Conservation (phyloP, 257 asterid species). For the Scutellaria galericulata region DNA sequence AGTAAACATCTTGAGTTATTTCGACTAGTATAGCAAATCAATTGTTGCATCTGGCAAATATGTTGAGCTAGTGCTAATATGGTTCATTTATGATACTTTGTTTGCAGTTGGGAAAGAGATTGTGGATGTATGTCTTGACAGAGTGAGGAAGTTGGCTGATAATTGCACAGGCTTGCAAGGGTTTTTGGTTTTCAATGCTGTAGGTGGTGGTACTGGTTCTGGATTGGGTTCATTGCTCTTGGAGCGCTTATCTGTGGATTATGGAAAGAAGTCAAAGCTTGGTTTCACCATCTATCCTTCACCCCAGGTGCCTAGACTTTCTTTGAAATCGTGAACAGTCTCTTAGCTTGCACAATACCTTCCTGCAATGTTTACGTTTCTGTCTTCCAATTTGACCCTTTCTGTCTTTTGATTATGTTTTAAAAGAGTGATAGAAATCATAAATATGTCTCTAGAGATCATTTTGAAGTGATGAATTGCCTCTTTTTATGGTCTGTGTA, state of each 20-base stretch:
- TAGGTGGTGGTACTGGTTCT: conserved; percentile 96
- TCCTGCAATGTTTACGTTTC: neutral
- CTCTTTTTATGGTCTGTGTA: too few species aligned
- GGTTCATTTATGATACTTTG: conserved; percentile 5
- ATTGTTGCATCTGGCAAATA: conserved; percentile 20
- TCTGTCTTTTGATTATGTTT: neutral
- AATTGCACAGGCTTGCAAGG: conserved; percentile 98
- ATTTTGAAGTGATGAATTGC: neutral
- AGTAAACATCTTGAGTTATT: neutral
- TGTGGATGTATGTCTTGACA: conserved; percentile 85
- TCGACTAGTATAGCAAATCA: neutral
- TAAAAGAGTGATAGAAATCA: neutral
- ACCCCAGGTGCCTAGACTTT: conserved; percentile 44
- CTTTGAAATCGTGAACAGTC: neutral
- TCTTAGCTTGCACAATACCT: neutral
- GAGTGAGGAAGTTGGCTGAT: conserved; percentile 94
- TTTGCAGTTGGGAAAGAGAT: conserved; percentile 67
- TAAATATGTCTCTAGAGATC: neutral
- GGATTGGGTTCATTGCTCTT: conserved; percentile 86
- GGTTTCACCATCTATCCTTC: conserved; percentile 93
- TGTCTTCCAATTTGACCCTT: neutral
- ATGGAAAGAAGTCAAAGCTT: conserved; percentile 91
- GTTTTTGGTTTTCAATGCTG: conserved; percentile 84
- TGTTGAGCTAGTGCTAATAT: neutral
- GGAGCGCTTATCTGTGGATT: conserved; percentile 89